phyloP scores from a whole-genome alignment of 352 stramenopile genomes.

The Pythium rhizo-oryzae region DNA sequence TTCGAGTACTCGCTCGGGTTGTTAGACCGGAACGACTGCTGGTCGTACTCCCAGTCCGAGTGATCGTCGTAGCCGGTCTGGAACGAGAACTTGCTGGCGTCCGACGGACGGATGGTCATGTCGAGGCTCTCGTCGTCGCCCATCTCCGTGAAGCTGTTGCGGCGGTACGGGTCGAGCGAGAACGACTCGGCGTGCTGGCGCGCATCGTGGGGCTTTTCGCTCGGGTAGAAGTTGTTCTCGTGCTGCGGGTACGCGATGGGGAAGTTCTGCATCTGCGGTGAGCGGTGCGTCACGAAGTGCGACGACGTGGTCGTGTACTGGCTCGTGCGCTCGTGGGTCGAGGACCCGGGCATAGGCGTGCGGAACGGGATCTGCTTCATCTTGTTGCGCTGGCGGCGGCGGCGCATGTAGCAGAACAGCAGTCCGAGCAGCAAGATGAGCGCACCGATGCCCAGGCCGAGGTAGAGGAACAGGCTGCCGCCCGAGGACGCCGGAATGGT shows the following conservation, averaged over 20 bases:
- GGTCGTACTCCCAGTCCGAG: constrained; percentile 74
- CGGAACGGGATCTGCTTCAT: constrained; percentile 82
- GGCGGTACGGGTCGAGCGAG: constrained; percentile 70
- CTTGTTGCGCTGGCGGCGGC: constrained; percentile 52
- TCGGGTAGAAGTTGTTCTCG: constrained; percentile 38
- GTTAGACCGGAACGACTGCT: constrained; percentile 43
- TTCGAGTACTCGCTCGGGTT: constrained; percentile 31
- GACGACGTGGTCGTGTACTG: constrained; percentile 66
- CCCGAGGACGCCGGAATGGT: constrained; percentile 49
- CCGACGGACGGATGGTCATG: constrained; percentile 51
- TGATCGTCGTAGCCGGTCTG: constrained; percentile 75
- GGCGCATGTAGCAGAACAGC: constrained; percentile 73
- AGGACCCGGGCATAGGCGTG: constrained; percentile 39
- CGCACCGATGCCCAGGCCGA: constrained; percentile 67
- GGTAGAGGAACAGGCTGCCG: constrained; percentile 66
- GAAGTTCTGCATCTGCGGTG: constrained; percentile 26
- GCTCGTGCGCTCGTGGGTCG: constrained; percentile 39
- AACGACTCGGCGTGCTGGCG: constrained; percentile 47
- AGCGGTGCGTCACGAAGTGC: constrained; percentile 72
- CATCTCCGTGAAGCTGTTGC: constrained; percentile 72
- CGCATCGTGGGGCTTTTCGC: background rate
- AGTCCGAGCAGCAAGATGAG: constrained; percentile 66
- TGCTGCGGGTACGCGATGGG: constrained; percentile 43
- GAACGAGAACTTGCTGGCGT: constrained; percentile 76
- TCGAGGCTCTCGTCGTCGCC: constrained; percentile 46